Evolutionary conservation across 1,284 basidiomycete genomes (phyloP), one percentile per base, ranked within the genome.

Genomic region (Rhodotorula sp.): DNA sequence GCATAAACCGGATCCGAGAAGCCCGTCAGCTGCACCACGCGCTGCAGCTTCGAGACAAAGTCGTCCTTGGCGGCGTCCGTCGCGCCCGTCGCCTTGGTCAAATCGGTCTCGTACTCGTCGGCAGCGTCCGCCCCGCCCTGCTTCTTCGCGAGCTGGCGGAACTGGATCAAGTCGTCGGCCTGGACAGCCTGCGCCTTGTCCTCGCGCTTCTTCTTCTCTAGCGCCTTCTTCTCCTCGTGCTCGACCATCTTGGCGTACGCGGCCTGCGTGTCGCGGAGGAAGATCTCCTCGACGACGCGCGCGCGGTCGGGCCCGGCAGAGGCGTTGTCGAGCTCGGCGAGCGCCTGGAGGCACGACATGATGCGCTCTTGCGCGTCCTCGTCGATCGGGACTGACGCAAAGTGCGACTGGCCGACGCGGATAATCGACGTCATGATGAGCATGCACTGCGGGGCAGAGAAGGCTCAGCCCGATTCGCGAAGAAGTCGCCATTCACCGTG

Each of bases 1-100:
- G 95, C 94, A 78, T 99, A 99, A 69, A 99, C 93, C 2, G 95
- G 92, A 79, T 99, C 96, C 32, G 94, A 98, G 84, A 99, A 99
- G 44, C 94, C 93, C 56, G 96, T 99, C 53, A 99, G 87, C 80
- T 99, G 95, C 17, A 94, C 90, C 73, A 99, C 96, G 53, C 92
- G 87, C 77, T 89, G 94, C 53, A 99, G 85, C 81, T 97, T 97
- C 24, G 93, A 97, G 80, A 97, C 90, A 80, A 99, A 94, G 83
- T 98, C 95, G 82, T 97, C 94, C 64, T 89, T 88, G 22, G 88
- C 84, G 17, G 76, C 74, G 73, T 94, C 92, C 8, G 85, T 84
- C 5, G 89, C 83, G 29, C 95, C 95, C 4, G 94, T 98, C 6
- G 95, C 96, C 60, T 90, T 87, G 36, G 89, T 90, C 57, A 98